phyloP scores from a whole-genome alignment of 1,284 basidiomycete species.

The Coriolopsis trogii region DNA sequence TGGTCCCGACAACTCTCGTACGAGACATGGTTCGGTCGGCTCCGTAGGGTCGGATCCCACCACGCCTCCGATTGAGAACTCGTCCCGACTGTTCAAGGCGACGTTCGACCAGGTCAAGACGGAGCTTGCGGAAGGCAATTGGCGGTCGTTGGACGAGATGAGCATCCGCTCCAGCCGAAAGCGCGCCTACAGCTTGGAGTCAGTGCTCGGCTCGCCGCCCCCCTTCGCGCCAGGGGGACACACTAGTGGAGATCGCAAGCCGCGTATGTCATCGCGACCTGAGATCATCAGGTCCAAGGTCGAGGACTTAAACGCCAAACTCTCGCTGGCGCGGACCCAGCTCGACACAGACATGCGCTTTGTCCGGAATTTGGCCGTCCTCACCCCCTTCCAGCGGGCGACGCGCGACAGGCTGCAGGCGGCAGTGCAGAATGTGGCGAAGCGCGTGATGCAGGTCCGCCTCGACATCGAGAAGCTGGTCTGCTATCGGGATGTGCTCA shows the following conservation, averaged over 20 bases:
- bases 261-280: conserved; percentile 52
- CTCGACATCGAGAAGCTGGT: conserved; percentile 74
- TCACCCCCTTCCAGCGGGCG: conserved; percentile 85
- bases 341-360: conserved; percentile 76
- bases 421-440: conserved; percentile 67
- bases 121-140: conserved; percentile 62
- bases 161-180: conserved; percentile 29
- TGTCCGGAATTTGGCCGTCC: conserved; percentile 80
- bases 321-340: conserved; percentile 57
- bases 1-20: conserved; percentile 11
- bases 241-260: conserved; percentile 13
- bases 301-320: conserved; percentile 60
- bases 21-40: conserved; percentile 22
- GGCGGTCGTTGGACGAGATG: conserved; percentile 30
- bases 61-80: conserved; percentile 33
- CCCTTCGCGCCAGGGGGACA: conserved; percentile 5
- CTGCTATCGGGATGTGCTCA: conserved; percentile 78
- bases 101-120: conserved; percentile 88
- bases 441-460: conserved; percentile 67
- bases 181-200: conserved; percentile 39
- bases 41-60: conserved; percentile 27
- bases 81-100: conserved; percentile 66
- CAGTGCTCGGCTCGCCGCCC: conserved; percentile 27
- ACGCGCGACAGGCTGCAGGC: conserved; percentile 77
- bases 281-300: conserved; percentile 67